Evolutionary conservation across 805 yeast genomes (phyloP), one percentile per base, ranked within the genome.

Genomic region (Pichia scutulata): DNA sequence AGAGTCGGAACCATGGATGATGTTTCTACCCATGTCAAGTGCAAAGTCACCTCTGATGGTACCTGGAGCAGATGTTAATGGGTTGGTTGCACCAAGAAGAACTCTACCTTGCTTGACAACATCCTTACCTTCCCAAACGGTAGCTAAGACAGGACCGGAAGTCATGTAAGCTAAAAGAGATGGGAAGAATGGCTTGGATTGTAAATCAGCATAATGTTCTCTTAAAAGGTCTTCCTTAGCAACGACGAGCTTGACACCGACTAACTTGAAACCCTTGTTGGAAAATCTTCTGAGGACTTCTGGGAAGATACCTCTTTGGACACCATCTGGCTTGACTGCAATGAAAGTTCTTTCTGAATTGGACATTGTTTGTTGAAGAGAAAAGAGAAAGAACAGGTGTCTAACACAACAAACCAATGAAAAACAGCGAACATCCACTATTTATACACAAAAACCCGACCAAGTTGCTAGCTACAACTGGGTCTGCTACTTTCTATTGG

Each of bases 121-220:
- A 69, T 93, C 97, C 80, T 90, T 93, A 76, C 99, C 99, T 77
- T 93, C 98, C 99, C 99, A 93, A 65, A 90, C 97, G 71, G 97
- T 93, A 65, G 99, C 99, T 66, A 92, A 82, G 64, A 93, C 86
- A 70, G 99, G 99, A 65, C 99, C 99, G 61, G 97, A 89, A 70
- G 80, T 78, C 99, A 93, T 95, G 88, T 90, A 90, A 60, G 89
- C 78, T 70, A 88, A 81, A 74, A 93, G 81, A 58, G 95, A 87
- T 71, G 98, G 97, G 92, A 90, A 93, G 81, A 93, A 93, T 67
- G 98, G 95, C 82, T 93, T 93, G 68, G 81, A 74, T 72, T 86
- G 90, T 73, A 93, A 86, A 77, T 93, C 99, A 57, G 83, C 84
- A 80, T 95, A 93, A 79, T 93, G 99, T 68, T 86, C 80, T 73